These are phyloP conservation scores for Rhodotorula sphaerocarpa DNA, from an alignment of 768 basidiomycete genomes.

Conservation along the genomic window DNA sequence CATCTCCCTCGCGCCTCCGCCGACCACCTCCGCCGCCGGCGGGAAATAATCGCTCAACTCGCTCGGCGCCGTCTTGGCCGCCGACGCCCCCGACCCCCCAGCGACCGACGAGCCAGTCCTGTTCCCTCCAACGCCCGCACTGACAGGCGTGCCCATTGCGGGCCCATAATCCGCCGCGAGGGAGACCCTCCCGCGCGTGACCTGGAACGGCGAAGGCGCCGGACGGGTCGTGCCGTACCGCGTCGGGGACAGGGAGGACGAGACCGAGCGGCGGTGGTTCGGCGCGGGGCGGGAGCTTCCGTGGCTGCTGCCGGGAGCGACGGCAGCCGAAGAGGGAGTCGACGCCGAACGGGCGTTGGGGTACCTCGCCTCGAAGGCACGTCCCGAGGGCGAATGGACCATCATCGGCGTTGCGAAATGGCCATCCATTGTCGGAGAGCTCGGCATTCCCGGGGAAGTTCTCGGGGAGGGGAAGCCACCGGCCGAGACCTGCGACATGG, in stretches of 20 bases:
- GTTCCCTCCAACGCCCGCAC: too few species aligned
- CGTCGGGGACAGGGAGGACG: neutral
- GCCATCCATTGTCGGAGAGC: neutral
- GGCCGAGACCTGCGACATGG: neutral
- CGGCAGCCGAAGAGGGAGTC: neutral
- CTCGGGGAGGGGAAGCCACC: neutral
- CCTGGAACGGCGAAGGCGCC: too few species aligned
- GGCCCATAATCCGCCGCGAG: conserved; percentile 2
- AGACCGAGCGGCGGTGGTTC: neutral
- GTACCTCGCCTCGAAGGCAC: too few species aligned
- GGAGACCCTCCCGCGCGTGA: neutral
- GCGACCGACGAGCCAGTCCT: too few species aligned
- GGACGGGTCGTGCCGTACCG: too few species aligned
- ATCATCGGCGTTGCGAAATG: neutral
- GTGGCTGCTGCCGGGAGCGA: neutral
- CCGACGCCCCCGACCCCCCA: neutral
- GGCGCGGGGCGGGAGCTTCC: too few species aligned
- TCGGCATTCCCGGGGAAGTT: neutral
- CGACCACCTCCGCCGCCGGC: neutral
- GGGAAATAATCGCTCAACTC: conserved; percentile 36
- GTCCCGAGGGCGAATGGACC: too few species aligned
- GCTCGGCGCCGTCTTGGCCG: conserved; percentile 12
- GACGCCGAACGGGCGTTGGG: too few species aligned
- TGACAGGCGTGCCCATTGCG: neutral
- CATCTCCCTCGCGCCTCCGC: conserved; percentile 12